Conservation (phyloP, 495 filamentous ascomycete species). For the Parmelia sp. region DNA sequence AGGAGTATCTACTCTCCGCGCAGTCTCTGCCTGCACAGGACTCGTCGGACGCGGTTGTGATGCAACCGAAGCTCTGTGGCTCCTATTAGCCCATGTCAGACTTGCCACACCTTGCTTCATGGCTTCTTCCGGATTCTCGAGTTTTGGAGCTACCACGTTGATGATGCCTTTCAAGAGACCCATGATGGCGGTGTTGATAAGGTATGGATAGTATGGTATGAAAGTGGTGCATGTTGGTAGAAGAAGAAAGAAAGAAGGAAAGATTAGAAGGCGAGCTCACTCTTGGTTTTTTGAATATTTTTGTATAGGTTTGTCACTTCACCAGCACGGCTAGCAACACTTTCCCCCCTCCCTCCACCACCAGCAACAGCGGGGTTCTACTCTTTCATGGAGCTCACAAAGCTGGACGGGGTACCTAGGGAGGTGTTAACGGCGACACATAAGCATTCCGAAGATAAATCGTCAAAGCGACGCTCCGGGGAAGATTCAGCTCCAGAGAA, state of each 20-base stretch:
- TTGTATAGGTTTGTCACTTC: conserved; percentile 1
- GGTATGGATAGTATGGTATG: background rate
- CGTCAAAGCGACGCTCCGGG: background rate
- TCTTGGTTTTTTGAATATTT: background rate
- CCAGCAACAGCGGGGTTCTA: background rate
- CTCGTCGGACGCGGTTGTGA: background rate
- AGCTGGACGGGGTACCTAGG: background rate
- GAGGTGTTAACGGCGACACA: background rate
- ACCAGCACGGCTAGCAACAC: background rate
- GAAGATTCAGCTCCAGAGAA: background rate
- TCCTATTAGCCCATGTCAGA: background rate
- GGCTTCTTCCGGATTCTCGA: background rate
- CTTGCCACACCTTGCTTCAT: background rate
- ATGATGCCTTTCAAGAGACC: background rate
- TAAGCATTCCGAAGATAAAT: background rate
- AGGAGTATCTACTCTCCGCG: background rate
- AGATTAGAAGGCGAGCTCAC: conserved; percentile 2
- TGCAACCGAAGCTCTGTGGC: background rate
- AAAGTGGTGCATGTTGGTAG: background rate
- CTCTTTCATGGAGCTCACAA: conserved; percentile 3
- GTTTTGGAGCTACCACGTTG: background rate
- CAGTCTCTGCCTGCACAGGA: background rate
- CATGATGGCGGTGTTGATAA: background rate
- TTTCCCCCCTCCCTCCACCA: conserved; percentile 14
- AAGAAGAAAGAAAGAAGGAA: background rate